These are phyloP conservation scores for Sclerotinia subarctica DNA, from an alignment of 2,329 filamentous ascomycete species.

Conservation along the genomic window DNA sequence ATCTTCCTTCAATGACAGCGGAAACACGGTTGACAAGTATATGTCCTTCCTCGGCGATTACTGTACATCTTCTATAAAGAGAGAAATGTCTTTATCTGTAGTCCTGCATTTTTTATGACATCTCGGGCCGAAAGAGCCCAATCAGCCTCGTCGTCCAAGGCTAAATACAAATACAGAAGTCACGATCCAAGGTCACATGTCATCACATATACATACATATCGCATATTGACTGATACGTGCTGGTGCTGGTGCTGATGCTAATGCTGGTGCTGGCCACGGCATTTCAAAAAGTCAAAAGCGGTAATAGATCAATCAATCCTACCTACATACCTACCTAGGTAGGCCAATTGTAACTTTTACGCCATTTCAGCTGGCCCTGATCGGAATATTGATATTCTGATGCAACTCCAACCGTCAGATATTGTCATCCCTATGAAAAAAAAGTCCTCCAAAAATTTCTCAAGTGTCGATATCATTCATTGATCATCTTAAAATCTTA, in stretches of 20 bases:
- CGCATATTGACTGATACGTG: background rate
- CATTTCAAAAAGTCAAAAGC: background rate
- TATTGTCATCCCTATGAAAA: background rate
- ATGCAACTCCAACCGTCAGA: background rate
- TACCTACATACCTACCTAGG: background rate
- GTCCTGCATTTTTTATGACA: conserved; percentile 15
- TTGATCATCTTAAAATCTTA: no score
- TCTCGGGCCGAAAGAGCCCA: conserved; percentile 18
- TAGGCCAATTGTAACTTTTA: background rate
- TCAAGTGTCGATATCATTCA: background rate
- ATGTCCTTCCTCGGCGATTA: background rate
- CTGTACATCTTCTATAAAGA: background rate
- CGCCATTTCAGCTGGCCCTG: background rate
- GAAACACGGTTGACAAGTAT: background rate
- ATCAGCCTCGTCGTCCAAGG: conserved; percentile 23
- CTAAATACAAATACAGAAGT: conserved; percentile 19
- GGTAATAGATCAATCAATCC: background rate
- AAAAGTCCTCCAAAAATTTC: background rate
- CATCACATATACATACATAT: no score
- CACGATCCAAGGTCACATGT: conserved; percentile 1
- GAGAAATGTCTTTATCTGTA: conserved; percentile 6
- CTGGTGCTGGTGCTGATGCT: background rate
- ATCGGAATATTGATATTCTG: background rate
- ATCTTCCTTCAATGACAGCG: no score
- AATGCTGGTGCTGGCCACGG: background rate